phyloP scores from a whole-genome alignment of 352 stramenopile genomes.

The Globisporangium alternatum region DNA sequence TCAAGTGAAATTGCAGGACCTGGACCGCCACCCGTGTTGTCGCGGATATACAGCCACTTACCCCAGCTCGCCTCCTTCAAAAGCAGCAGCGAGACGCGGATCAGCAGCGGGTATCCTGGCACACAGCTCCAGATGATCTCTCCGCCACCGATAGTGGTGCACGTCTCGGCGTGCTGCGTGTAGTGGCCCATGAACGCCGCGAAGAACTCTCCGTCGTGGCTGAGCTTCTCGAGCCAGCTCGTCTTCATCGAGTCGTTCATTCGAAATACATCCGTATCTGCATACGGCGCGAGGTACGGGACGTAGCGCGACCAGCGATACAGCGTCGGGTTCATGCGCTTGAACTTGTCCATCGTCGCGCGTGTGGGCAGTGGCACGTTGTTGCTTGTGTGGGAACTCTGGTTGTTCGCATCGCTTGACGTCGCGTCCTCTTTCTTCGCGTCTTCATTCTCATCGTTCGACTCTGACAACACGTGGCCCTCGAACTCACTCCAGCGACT shows the following conservation, averaged over 20 bases:
- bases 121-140: slow-evolving; percentile 48
- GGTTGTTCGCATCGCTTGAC: slow-evolving; percentile 8
- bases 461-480: slow-evolving; percentile 37
- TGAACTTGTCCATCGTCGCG: slow-evolving; percentile 39
- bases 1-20: slow-evolving; percentile 29
- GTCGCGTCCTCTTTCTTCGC: not conserved
- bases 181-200: slow-evolving; percentile 66
- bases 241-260: slow-evolving; percentile 37
- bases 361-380: slow-evolving; percentile 2
- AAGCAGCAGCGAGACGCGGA: slow-evolving; percentile 52
- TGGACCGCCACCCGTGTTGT: slow-evolving; percentile 28
- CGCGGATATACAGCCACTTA: slow-evolving; percentile 56
- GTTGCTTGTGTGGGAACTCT: slow-evolving; percentile 21
- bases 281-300: slow-evolving; percentile 50
- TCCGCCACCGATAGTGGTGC: slow-evolving; percentile 18
- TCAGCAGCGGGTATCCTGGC: slow-evolving; percentile 60
- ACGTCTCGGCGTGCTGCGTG: slow-evolving; percentile 44
- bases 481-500: slow-evolving; percentile 57
- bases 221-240: slow-evolving; percentile 53
- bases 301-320: slow-evolving; percentile 58
- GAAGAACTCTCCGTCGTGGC: slow-evolving; percentile 71
- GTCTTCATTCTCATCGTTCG: slow-evolving; percentile 22
- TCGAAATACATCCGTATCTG: slow-evolving; percentile 58
- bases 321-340: slow-evolving; percentile 50
- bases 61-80: slow-evolving; percentile 66